Base-by-base conservation (phyloP, 805 yeast species). In the Pichia nanzhaoensis region DNA sequence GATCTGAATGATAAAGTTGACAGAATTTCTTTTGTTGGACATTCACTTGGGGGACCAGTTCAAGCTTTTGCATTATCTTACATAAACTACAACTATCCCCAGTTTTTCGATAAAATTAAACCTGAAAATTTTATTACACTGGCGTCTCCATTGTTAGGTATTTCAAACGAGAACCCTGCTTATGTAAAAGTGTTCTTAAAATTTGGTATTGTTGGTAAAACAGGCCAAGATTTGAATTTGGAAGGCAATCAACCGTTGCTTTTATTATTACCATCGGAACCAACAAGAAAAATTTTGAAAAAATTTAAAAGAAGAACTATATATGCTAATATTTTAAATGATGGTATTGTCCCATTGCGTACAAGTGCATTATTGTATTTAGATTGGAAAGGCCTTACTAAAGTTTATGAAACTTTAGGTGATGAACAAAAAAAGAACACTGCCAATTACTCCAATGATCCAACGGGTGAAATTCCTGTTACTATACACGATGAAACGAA, bases 261-360 rank as follows among this genome's bases (percentile, higher is more conserved):
- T 34, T 78, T 86, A 49, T 65, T 86, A 21, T 67, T 91, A 4
- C 95, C 97, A 0, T 70, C 83, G 1, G 81, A 84, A 5, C 85
- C 90, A 2, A 82, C 91, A 0, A 80, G 82, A 49, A 65, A 64
- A 31, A 70, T 84, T 0, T 70, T 91, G 47, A 74, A 76, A 46
- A 63, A 65, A 46, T 91, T 93, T 64, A 60, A 70, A 35, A 67
- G 83, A 48, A 70, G 97, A 50, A 88, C 96, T 0, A 67, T 84
- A 0, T 93, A 93, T 62, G 96, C 98, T 0, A 93, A 93, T 64
- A 82, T 85, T 0, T 71, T 86, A 17, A 82, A 93, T 62, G 99
- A 93, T 65, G 99, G 99, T 2, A 89, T 93, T 43, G 99, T 93
- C 2, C 98, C 99, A 0, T 67, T 93, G 54, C 69, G 98, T 42